Base-by-base conservation (phyloP, 1,284 basidiomycete species). In the Cryptococcus depauperatus region DNA sequence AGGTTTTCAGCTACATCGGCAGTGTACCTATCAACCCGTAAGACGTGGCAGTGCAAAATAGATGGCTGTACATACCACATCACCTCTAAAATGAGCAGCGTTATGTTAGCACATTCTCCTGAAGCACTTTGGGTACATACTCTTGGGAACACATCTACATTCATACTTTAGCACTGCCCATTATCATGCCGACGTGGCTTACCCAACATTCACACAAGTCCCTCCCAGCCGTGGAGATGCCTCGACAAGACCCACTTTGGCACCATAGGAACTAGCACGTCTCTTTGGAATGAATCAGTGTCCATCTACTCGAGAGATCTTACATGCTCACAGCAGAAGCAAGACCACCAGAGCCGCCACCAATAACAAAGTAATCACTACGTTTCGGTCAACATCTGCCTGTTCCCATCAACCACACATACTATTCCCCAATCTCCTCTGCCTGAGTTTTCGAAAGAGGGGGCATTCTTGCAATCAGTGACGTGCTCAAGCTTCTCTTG, bases 201-300 rank as follows among this genome's bases (percentile, higher is more conserved):
- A 70, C 52, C 64, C 70, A 28, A 70, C 78, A 54, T 79, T 97
- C 52, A 99, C 93, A 65, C 95, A 98, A 29, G 95, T 98, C 35
- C 95, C 95, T 32, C 95, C 95, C 5, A 93, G 78, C 32, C 77
- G 70, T 18, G 80, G 79, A 7, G 80, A 79, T 40, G 76, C 77
- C 69, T 99, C 93, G 27, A 96, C 81, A 21, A 97, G 74, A 10
- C 87, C 90, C 40, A 90, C 89, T 70, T 93, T 96, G 65, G 85
- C 88, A 43, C 93, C 92, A 69, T 97, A 93, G 19, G 77, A 77
- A n/a, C 84, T 85, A 11, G 92, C 92, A 47, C 95, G 80, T 53
- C 90, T 78, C 87, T 87, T 60, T 5, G 18, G 26, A 13, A 37
- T 14, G n/a, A 18, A 16, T 48, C 19, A 35, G 29, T 21, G 13